Evolutionary conservation across 352 stramenopile species (phyloP), one percentile per base, ranked within the genome.

Genomic region (Globisporangium spinosum): DNA sequence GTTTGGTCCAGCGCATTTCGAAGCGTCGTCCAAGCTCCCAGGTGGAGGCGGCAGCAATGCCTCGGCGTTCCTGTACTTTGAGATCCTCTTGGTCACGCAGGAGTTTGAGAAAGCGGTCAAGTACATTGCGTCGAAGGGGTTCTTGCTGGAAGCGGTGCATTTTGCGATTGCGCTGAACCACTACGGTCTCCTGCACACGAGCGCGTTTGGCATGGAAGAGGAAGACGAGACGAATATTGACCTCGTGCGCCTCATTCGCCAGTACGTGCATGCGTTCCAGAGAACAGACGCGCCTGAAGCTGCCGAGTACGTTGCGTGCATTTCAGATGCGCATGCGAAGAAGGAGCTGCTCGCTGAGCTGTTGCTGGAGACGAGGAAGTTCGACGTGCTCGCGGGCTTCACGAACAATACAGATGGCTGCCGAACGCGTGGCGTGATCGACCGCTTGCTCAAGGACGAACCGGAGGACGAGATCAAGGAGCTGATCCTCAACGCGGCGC

Each of bases 261-360:
- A 95, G 67, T 95, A 93, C 70, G 75, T 94, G 40, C 88, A 95
- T 62, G 73, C 73, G 7, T 95, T 95, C 77, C 88, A 95, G 69
- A 82, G 85, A 25, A 83, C 79, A 10, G 89, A 95, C 51, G 76
- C 88, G 5, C 75, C 73, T 1, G 88, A 95, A n/a, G 84, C 88
- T 3, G 85, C 88, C 34, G 84, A 94, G 72, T 95, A 95, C 63
- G 77, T 91, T 59, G 83, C 82, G 0, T 93, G 84, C 61, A 84
- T 93, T 60, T 76, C 82, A 12, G 83, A 92, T 38, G 32, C 80
- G 4, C 57, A 74, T 34, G 77, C 77, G 8, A 90, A 90, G 74
- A 90, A 90, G 60, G 84, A 92, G 38, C 60, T 95, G 17, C 71
- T 92, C 22, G 74, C 80, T 0, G 85, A 94, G 58, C 65, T 95